phyloP scores from a whole-genome alignment of 352 stramenopile species.

The Phytophthora capsici region DNA sequence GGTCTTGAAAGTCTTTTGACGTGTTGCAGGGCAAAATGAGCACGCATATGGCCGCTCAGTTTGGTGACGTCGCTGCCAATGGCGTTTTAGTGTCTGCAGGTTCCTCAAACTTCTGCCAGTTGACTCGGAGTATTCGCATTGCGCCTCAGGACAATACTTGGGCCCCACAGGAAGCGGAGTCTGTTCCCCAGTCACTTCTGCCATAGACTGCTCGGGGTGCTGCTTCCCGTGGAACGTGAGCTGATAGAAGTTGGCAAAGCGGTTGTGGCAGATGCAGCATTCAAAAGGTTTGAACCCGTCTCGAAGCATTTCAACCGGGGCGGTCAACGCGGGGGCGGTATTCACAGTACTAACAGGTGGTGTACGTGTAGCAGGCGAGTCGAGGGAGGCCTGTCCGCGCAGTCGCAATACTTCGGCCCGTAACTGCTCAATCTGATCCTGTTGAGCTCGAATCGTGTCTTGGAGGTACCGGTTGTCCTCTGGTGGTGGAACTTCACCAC shows the following conservation, averaged over 20 bases:
- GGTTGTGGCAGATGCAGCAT: constrained; percentile 60
- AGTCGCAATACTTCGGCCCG: constrained; percentile 47
- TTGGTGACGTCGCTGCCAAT: constrained; percentile 74
- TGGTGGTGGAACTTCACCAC: background rate
- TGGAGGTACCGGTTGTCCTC: constrained; percentile 36
- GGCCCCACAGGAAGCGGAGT: constrained; percentile 57
- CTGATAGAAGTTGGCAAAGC: constrained; percentile 75
- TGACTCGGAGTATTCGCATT: constrained; percentile 59
- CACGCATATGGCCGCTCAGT: constrained; percentile 59
- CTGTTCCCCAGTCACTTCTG: constrained; percentile 46
- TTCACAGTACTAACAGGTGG: constrained; percentile 5
- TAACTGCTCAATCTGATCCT: constrained; percentile 53
- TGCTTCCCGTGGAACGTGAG: constrained; percentile 77
- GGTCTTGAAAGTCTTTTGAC: constrained; percentile 72
- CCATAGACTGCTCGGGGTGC: constrained; percentile 41
- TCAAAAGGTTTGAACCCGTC: constrained; percentile 73
- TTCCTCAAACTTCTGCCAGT: constrained; percentile 61
- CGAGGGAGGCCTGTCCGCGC: constrained; percentile 16
- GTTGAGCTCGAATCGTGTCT: constrained; percentile 49
- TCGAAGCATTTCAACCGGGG: constrained; percentile 58
- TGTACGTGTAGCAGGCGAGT: constrained; percentile 6
- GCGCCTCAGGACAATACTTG: constrained; percentile 62
- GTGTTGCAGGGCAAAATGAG: constrained; percentile 40
- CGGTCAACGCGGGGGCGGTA: constrained; percentile 37
- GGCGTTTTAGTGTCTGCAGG: constrained; percentile 76